phyloP scores from a whole-genome alignment of 345 rosid species.

The Brassica nigra region DNA sequence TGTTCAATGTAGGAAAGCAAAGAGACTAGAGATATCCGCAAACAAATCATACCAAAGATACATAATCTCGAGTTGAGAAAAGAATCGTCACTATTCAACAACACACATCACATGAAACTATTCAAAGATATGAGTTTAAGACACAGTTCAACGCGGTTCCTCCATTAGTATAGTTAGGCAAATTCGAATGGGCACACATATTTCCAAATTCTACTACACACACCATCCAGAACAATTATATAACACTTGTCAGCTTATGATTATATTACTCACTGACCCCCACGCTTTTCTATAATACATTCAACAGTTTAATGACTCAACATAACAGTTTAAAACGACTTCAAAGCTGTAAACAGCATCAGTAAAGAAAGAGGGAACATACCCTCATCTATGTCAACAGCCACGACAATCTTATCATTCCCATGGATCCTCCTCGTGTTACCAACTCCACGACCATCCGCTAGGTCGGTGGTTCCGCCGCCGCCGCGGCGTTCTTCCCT shows the following conservation, averaged over 20 bases:
- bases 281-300: not conserved
- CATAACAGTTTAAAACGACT: not conserved
- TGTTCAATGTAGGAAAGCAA: not conserved
- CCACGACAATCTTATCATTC: slow-evolving; percentile 68
- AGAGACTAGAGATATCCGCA: not conserved
- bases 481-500: slow-evolving; percentile 39
- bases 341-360: not conserved
- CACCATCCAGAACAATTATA: slow-evolving; percentile 1
- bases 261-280: slow-evolving; percentile 5
- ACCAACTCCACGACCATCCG: slow-evolving; percentile 52
- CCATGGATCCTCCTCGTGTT: slow-evolving; percentile 47
- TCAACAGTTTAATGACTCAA: not conserved
- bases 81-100: not conserved
- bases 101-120: not conserved
- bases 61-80: not conserved
- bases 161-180: not conserved
- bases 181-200: slow-evolving; percentile 11
- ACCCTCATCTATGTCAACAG: slow-evolving; percentile 98
- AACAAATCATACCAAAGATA: not conserved
- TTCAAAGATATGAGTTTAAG: not conserved
- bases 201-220: slow-evolving; percentile 15
- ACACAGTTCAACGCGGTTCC: not conserved
- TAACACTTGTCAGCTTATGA: not conserved
- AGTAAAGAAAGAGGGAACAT: not conserved
- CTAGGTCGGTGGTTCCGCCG: slow-evolving; percentile 39